Evolutionary conservation across 2,329 filamentous ascomycete species (phyloP).

Genomic region (Ophiocordyceps camponoti-leonardi): DNA sequence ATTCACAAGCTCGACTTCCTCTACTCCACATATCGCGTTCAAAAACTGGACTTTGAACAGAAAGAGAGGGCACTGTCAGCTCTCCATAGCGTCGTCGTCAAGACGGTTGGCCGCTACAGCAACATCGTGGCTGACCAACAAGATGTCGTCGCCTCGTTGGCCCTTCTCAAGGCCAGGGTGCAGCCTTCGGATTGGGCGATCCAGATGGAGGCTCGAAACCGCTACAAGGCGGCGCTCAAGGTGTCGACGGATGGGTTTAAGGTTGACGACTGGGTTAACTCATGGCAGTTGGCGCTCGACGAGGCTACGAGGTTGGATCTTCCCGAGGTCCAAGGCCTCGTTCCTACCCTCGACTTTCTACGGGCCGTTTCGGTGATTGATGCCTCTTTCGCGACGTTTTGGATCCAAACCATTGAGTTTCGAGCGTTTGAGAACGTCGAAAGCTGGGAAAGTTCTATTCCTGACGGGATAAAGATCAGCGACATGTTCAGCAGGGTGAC

Average conservation of each 20-base stretch:
- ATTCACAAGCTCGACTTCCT: background rate
- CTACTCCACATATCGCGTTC: background rate
- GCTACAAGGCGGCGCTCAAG: background rate
- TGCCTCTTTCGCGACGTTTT: background rate
- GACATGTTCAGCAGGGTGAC: background rate
- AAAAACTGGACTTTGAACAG: background rate
- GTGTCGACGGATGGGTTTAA: background rate
- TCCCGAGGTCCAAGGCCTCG: background rate
- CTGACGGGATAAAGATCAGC: background rate
- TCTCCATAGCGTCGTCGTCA: background rate
- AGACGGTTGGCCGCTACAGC: background rate
- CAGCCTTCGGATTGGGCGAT: background rate
- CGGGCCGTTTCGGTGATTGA: background rate
- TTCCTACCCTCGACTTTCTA: background rate
- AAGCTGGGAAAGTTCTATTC: background rate
- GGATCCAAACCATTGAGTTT: background rate
- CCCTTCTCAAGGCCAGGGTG: background rate
- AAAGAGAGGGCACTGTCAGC: background rate
- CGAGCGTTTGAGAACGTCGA: background rate
- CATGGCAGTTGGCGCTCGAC: background rate
- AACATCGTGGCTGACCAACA: background rate
- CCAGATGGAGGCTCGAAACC: background rate
- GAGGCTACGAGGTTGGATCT: background rate
- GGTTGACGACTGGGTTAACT: background rate
- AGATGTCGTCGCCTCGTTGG: background rate